These are phyloP conservation scores for Ogataea nonfermentans DNA, from an alignment of 805 yeast genomes.

Conservation along the genomic window DNA sequence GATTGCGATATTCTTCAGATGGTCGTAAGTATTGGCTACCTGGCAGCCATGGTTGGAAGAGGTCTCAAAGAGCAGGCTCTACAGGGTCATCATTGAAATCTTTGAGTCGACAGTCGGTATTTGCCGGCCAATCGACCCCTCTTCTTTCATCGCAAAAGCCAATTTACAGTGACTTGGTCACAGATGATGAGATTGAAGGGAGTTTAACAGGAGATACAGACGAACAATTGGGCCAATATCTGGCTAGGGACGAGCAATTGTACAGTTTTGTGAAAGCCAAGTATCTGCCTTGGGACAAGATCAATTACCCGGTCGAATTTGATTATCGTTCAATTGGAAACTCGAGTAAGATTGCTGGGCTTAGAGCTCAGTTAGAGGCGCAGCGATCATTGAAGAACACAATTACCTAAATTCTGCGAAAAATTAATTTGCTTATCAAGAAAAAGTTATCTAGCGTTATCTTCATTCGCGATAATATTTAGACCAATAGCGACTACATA, in stretches of 20 bases:
- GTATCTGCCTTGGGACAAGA: constrained; percentile 36
- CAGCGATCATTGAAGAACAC: background rate
- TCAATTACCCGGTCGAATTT: constrained; percentile 42
- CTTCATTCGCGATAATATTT: too few relatives aligned
- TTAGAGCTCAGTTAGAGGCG: constrained; percentile 13
- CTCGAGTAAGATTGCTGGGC: constrained; percentile 17
- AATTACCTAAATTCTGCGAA: background rate
- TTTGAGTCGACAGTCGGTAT: constrained; percentile 1
- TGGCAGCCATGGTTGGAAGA: constrained; percentile 1
- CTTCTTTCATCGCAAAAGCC: constrained; percentile 13
- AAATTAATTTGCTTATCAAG: too few relatives aligned
- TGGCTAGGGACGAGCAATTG: constrained; percentile 35
- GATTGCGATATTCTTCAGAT: constrained; percentile 73
- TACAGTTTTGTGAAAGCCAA: constrained; percentile 35
- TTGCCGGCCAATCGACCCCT: constrained; percentile 15
- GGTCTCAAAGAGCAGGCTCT: constrained; percentile 5
- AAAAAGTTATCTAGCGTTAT: too few relatives aligned
- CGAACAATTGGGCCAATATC: constrained; percentile 23
- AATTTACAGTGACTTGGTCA: constrained; percentile 6
- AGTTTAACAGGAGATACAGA: background rate
- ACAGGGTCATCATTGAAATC: constrained; percentile 19
- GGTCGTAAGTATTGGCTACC: constrained; percentile 85
- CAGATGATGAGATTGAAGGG: constrained; percentile 3
- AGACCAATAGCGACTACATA: too few relatives aligned
- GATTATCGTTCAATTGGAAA: constrained; percentile 22